Evolutionary conservation across 139 green algal genomes (phyloP).

Genomic region (Volvox reticuliferus): DNA sequence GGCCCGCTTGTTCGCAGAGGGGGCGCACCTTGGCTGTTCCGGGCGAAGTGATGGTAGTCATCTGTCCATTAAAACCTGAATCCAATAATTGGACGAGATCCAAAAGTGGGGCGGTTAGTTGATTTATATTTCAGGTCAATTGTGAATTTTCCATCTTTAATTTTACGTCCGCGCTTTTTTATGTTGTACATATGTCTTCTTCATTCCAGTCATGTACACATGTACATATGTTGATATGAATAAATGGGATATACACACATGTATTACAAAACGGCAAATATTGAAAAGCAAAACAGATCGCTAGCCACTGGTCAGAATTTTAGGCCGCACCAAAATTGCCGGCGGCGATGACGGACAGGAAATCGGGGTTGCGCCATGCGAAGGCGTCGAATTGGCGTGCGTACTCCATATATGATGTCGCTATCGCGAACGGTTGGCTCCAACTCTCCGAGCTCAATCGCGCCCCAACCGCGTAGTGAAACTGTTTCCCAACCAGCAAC

Average conservation of each 20-base stretch:
- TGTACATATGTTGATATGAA: no score
- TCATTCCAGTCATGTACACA: no score
- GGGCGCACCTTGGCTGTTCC: slow-evolving; percentile 21
- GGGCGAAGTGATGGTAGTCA: slow-evolving; percentile 80
- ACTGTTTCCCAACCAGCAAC: neutral
- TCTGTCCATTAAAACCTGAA: slow-evolving; percentile 84
- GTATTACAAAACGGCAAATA: neutral
- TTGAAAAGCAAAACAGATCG: neutral
- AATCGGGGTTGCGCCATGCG: slow-evolving; percentile 10
- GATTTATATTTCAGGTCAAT: no score
- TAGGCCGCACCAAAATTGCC: slow-evolving; percentile 72
- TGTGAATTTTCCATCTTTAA: no score
- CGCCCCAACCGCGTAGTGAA: slow-evolving; percentile 73
- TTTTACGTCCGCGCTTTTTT: no score
- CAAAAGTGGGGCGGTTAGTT: no score
- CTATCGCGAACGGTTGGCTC: neutral
- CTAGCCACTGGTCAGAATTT: neutral
- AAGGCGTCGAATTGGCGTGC: neutral
- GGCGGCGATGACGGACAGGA: slow-evolving; percentile 63
- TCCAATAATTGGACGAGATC: no score
- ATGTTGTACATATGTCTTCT: no score
- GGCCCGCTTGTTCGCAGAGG: no score
- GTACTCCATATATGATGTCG: neutral
- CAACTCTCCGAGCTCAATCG: slow-evolving; percentile 60
- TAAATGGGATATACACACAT: neutral